Evolutionary conservation across 2,329 filamentous ascomycete species (phyloP).

Genomic region (Metarhizium humberi): DNA sequence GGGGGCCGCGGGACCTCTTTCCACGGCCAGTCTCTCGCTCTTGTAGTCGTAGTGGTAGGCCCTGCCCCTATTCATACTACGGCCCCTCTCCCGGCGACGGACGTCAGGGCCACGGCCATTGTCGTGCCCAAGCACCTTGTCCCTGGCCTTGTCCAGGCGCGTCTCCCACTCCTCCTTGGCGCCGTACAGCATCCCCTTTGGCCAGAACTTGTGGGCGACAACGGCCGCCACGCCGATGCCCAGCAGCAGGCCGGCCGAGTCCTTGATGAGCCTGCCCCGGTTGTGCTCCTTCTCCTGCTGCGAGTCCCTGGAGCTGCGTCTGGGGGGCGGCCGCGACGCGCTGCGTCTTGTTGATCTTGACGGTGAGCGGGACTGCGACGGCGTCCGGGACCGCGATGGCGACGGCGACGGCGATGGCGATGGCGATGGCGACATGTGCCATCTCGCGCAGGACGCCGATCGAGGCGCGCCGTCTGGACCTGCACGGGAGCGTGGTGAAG

Average conservation of each 20-base stretch:
- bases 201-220: slow-evolving; percentile 26
- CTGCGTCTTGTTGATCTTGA: slow-evolving; percentile 7
- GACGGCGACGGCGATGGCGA: no score
- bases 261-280: slow-evolving; percentile 16
- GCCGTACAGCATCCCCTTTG: slow-evolving; percentile 19
- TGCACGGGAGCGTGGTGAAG: slow-evolving; percentile 1
- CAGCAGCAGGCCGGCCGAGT: slow-evolving; percentile 21
- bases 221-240: slow-evolving; percentile 25
- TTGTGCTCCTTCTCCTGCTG: slow-evolving; percentile 11
- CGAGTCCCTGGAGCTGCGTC: slow-evolving; percentile 7
- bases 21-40: not conserved
- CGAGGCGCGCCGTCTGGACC: slow-evolving; percentile 10
- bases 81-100: not conserved
- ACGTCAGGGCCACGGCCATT: not conserved
- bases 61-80: not conserved
- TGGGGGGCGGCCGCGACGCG: not conserved
- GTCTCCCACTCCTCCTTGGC: slow-evolving; percentile 21
- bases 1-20: not conserved
- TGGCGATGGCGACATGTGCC: not conserved
- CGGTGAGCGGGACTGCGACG: slow-evolving; percentile 14
- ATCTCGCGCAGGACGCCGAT: slow-evolving; percentile 8
- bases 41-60: slow-evolving; percentile 3
- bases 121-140: slow-evolving; percentile 1
- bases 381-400: slow-evolving; percentile 9
- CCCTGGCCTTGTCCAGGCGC: not conserved